Evolutionary conservation across 352 stramenopile genomes (phyloP).

Genomic region (Phytophthora citrophthora): DNA sequence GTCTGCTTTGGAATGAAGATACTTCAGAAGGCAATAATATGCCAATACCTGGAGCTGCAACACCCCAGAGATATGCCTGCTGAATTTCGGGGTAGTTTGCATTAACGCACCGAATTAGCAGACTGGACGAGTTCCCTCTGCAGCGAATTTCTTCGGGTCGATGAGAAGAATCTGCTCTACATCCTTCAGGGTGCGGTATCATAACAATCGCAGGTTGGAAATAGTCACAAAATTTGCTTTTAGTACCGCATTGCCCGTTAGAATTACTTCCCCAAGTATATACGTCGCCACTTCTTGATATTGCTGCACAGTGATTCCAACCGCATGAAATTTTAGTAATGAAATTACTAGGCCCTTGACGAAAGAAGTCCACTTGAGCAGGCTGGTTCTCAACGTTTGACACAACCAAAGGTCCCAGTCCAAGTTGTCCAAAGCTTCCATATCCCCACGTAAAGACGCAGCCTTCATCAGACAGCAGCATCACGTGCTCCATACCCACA

Average conservation of each 20-base stretch:
- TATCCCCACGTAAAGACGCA: slow-evolving; percentile 50
- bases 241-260: slow-evolving; percentile 42
- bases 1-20: background rate
- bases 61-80: slow-evolving; percentile 31
- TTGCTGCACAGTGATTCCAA: slow-evolving; percentile 46
- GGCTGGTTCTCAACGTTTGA: slow-evolving; percentile 19
- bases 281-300: slow-evolving; percentile 25
- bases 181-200: slow-evolving; percentile 12
- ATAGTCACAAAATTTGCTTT: slow-evolving; percentile 57
- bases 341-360: slow-evolving; percentile 4
- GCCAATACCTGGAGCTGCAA: slow-evolving; percentile 13
- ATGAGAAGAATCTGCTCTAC: background rate
- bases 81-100: slow-evolving; percentile 1
- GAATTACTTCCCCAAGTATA: slow-evolving; percentile 52
- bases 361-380: slow-evolving; percentile 38
- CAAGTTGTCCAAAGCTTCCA: slow-evolving; percentile 40
- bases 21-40: slow-evolving; percentile 24
- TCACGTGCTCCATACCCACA: slow-evolving; percentile 39
- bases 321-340: slow-evolving; percentile 37
- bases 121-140: slow-evolving; percentile 29
- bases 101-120: slow-evolving; percentile 3
- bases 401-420: slow-evolving; percentile 28
- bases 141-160: slow-evolving; percentile 17
- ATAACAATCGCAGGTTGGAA: slow-evolving; percentile 43
- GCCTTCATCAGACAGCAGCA: slow-evolving; percentile 31